These are phyloP conservation scores for Sporisorium sorghi DNA, from an alignment of 1,284 basidiomycete genomes.

Conservation along the genomic window DNA sequence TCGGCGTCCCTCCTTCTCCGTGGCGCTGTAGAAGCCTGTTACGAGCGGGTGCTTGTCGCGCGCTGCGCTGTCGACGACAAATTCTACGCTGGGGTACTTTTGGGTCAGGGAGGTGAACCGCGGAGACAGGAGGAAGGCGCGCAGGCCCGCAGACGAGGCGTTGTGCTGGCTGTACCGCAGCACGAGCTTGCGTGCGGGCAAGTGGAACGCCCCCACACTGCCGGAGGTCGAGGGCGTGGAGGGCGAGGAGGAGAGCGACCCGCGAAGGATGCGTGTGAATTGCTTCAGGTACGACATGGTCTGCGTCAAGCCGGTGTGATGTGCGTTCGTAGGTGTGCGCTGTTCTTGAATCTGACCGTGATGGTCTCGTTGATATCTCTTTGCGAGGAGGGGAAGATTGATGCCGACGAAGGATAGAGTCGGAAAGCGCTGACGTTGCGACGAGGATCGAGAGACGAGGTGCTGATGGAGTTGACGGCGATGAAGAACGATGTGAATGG, in stretches of 20 bases:
- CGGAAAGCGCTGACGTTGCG: no score
- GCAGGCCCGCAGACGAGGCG: conserved; percentile 14
- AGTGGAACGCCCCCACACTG: conserved; percentile 15
- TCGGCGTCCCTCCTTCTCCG: neutral
- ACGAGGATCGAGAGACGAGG: no score
- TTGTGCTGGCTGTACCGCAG: conserved; percentile 35
- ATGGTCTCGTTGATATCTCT: no score
- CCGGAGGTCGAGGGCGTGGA: neutral
- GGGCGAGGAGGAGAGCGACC: conserved; percentile 17
- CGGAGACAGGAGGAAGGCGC: conserved; percentile 19
- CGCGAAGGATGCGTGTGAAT: conserved; percentile 38
- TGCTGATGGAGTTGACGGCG: no score
- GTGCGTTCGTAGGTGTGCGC: no score
- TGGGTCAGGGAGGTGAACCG: conserved; percentile 11
- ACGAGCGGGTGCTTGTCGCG: conserved; percentile 25
- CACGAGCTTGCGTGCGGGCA: conserved; percentile 43
- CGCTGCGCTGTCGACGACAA: conserved; percentile 24
- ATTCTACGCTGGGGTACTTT: conserved; percentile 30
- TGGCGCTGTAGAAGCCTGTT: conserved; percentile 19
- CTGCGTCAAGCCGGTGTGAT: no score
- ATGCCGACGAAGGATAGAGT: no score
- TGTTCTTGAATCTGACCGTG: no score
- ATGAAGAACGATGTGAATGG: no score
- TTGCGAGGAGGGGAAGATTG: no score
- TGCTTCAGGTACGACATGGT: conserved; percentile 44